phyloP scores from a whole-genome alignment of 495 filamentous ascomycete genomes.

The Aspergillus steynii region DNA sequence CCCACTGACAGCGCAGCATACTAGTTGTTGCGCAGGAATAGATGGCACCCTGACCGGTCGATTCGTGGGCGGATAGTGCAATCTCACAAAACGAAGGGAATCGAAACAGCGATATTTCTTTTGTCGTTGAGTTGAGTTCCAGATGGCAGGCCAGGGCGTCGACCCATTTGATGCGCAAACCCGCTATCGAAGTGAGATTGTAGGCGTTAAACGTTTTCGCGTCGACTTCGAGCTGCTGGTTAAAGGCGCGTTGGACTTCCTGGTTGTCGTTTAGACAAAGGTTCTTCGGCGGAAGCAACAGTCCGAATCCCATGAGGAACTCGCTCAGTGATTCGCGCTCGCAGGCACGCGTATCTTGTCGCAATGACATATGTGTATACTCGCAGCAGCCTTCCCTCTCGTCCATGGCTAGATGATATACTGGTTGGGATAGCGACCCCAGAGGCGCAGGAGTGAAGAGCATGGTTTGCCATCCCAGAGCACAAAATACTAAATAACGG shows the following conservation, averaged over 20 bases:
- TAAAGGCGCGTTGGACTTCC: slow-evolving; percentile 2
- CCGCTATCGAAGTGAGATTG: slow-evolving; percentile 2
- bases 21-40: slow-evolving; percentile 13
- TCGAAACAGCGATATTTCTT: slow-evolving; percentile 9
- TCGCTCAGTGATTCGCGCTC: slow-evolving; percentile 9
- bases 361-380: slow-evolving; percentile 7
- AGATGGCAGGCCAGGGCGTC: slow-evolving; percentile 12
- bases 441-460: slow-evolving; percentile 3
- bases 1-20: slow-evolving; percentile 12
- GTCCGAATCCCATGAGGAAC: slow-evolving; percentile 13
- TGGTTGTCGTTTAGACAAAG: slow-evolving; percentile 10
- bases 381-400: slow-evolving; percentile 5
- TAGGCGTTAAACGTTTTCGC: slow-evolving; percentile 10
- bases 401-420: background rate
- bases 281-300: slow-evolving; percentile 10
- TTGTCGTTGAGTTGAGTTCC: slow-evolving; percentile 8
- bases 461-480: slow-evolving; percentile 7
- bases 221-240: slow-evolving; percentile 5
- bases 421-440: background rate
- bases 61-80: background rate
- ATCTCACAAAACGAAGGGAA: slow-evolving; percentile 11
- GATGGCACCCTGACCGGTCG: background rate
- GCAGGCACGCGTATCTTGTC: slow-evolving; percentile 3
- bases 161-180: slow-evolving; percentile 10
- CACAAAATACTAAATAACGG: slow-evolving; percentile 1